Percentiles rank a stretch among this genome's conserved stretches.
phyloP scores from a whole-genome alignment of 1,139 yeast species.

The Sugiyamaella pinicola region DNA sequence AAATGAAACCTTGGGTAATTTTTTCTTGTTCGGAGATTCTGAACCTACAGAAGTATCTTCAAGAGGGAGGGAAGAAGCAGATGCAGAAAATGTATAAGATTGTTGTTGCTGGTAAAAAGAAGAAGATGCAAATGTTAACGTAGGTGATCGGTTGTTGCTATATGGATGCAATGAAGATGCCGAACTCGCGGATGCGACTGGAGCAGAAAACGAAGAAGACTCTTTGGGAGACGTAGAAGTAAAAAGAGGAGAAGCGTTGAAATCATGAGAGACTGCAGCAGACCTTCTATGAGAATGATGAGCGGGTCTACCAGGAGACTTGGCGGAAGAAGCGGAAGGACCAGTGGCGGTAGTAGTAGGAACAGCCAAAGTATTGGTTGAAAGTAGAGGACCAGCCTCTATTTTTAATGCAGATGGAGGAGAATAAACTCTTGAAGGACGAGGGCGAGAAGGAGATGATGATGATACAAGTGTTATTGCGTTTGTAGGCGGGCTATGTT shows the following conservation, averaged over 20 bases:
- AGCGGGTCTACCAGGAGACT: conserved; percentile 20
- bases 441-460: conserved; percentile 13
- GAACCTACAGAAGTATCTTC: neutral
- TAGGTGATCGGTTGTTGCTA: conserved; percentile 27
- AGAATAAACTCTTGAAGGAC: conserved; percentile 11
- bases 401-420: conserved; percentile 13
- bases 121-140: conserved; percentile 31
- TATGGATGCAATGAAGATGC: conserved; percentile 14
- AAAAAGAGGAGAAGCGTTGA: conserved; percentile 18
- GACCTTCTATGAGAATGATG: conserved; percentile 42
- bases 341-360: neutral
- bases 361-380: neutral
- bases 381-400: conserved; percentile 14
- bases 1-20: conserved; percentile 12
- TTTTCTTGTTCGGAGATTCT: conserved; percentile 11
- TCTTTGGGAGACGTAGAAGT: conserved; percentile 4
- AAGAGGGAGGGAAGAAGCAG: conserved; percentile 20
- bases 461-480: neutral
- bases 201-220: conserved; percentile 6
- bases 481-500: neutral
- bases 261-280: conserved; percentile 41
- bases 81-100: conserved; percentile 19
- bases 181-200: conserved; percentile 1
- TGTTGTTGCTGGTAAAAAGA: conserved; percentile 26
- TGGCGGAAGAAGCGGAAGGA: conserved; percentile 7